Base-by-base conservation (phyloP, 768 basidiomycete species). In the Boletellus sp. region DNA sequence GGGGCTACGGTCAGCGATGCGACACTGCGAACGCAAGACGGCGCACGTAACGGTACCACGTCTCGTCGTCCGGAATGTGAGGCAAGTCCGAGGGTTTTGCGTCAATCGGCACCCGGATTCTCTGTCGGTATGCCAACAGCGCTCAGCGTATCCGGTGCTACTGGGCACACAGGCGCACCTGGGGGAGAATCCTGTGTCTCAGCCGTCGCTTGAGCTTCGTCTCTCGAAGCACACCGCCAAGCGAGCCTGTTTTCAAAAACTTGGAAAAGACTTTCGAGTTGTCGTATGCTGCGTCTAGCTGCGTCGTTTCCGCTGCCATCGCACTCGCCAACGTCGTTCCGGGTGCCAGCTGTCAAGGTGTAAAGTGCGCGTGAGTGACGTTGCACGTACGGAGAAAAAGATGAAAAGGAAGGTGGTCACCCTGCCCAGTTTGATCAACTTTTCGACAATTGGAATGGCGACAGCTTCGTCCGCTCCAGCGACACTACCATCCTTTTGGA, bases 181-280 rank as follows among this genome's bases (percentile, higher is more conserved):
- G 71, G n/a, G 74, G 68, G 17, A 76, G 55, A 31, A 77, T 66
- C 40, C 45, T 72, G 65, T 58, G 60, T 52, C 37, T 64, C 32
- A 48, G 48, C 57, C 56, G 68, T 47, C 51, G 57, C 47, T 50
- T 69, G 55, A 59, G 58, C 45, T 2, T 61, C 20, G 31, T 34
- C 41, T 61, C 47, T 54, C 58, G 35, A 39, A 62, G 33, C 56
- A 58, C 41, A 4, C 51, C 33, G 12, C 59, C 35, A 4, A 72
- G n/a, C 1, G 59, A 50, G 37, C 61, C 47, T 9, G 56, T 48
- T 24, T 61, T 61, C 39, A 76, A 47, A 52, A 64, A 75, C 39
- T 22, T 51, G 1, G 56, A 42, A 52, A 77, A 77, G 0, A 70
- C 53, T 33, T 56, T 52, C 15, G 75, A 75, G 50, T 71, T 75